These are phyloP conservation scores for Hyphodiscus sp. DNA, from an alignment of 2,329 filamentous ascomycete species.

Conservation along the genomic window DNA sequence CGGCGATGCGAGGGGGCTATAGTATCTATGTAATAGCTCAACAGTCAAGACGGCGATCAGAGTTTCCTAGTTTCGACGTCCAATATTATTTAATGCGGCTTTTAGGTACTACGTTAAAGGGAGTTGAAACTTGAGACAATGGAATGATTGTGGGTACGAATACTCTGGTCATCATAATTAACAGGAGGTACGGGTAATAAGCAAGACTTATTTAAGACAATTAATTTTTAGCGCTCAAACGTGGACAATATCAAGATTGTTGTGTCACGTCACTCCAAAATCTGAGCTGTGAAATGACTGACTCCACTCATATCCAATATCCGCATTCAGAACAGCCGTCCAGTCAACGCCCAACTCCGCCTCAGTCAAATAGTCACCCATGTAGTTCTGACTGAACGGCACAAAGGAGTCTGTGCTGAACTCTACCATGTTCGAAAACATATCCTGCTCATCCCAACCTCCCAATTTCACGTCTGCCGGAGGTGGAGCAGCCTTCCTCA, in stretches of 20 bases:
- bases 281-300: constrained; percentile 10
- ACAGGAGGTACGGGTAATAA: too few species aligned
- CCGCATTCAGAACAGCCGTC: constrained; percentile 7
- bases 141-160: too few species aligned
- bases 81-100: too few species aligned
- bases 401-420: constrained; percentile 9
- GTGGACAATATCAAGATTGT: background rate
- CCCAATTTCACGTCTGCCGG: background rate
- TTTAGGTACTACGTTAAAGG: too few species aligned
- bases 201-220: background rate
- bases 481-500: background rate
- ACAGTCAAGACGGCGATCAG: too few species aligned
- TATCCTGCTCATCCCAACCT: background rate
- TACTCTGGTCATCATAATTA: too few species aligned
- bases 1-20: too few species aligned
- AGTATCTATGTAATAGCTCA: too few species aligned
- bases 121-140: too few species aligned
- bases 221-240: background rate
- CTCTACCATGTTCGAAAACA: constrained; percentile 4
- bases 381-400: background rate
- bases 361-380: constrained; percentile 1
- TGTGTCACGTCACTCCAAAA: background rate
- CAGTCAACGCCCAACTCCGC: constrained; percentile 15
- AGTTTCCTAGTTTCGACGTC: too few species aligned
- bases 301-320: constrained; percentile 11